Conservation (phyloP, 2,329 filamentous ascomycete genomes). For the Aureobasidium sp. region DNA sequence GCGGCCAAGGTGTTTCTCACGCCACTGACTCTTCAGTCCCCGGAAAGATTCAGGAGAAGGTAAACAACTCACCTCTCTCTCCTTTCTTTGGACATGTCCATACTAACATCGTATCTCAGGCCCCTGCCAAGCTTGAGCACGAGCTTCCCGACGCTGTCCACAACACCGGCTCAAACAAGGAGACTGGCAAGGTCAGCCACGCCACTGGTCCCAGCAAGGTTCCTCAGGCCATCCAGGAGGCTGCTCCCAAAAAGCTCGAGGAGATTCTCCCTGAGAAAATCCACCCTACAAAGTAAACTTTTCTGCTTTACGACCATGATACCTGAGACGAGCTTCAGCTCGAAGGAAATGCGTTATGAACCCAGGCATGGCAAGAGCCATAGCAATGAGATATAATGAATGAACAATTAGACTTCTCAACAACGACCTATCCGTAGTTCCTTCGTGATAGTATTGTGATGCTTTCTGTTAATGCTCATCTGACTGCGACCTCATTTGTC, state of each 20-base stretch:
- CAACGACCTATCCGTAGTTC: too few species aligned
- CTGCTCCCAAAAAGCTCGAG: slow-evolving; percentile 49
- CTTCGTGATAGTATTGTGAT: too few species aligned
- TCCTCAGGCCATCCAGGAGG: slow-evolving; percentile 49
- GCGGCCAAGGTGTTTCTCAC: slow-evolving; percentile 48
- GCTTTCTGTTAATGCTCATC: too few species aligned
- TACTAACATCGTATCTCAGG: slow-evolving; percentile 18
- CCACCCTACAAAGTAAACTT: slow-evolving; percentile 3
- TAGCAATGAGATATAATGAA: not conserved
- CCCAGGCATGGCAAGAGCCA: not conserved
- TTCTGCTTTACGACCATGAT: not conserved
- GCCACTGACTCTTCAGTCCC: slow-evolving; percentile 45
- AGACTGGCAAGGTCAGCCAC: slow-evolving; percentile 44
- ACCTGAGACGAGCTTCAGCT: not conserved
- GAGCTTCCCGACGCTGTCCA: slow-evolving; percentile 44
- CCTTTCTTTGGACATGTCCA: not conserved
- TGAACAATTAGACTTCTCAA: not conserved
- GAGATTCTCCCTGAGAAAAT: slow-evolving; percentile 4
- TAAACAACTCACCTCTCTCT: slow-evolving; percentile 21
- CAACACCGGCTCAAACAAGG: slow-evolving; percentile 37
- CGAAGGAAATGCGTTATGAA: not conserved
- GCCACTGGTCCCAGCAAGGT: slow-evolving; percentile 45
- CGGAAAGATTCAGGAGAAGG: slow-evolving; percentile 42
- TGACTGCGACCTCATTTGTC: too few species aligned
- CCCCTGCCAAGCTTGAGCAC: slow-evolving; percentile 42